Base-by-base conservation (phyloP, 208 protist genomes). In the Acanthamoeba triangularis region DNA sequence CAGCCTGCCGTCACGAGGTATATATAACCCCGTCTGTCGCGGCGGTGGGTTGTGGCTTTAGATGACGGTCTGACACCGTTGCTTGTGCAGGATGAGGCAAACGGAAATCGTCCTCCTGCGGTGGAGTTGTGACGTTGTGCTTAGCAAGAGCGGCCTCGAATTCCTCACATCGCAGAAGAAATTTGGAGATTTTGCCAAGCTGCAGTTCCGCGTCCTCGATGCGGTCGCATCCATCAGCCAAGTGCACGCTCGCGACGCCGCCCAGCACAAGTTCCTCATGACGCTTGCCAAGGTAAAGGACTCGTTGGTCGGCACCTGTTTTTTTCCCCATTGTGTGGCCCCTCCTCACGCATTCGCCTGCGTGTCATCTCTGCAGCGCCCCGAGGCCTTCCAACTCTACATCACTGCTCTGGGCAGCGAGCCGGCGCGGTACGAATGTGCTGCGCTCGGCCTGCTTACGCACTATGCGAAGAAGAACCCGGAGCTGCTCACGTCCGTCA, bases 91-190 rank as follows among this genome's bases (percentile, higher is more conserved):
- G 80, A 88, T 88, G 80, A 56, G 80, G 47, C 80, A 65, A 30
- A 88, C 52, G 16, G 80, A 94, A 54, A 94, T 94, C 41, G 88
- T 78, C 1, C 65, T 80, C 41, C 69, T 94, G 56, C 88, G 88
- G 61, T 94, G 88, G 88, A 94, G 88, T 41, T 94, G 88, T 49
- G 88, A 94, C 69, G 88, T 94, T 16, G 63, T 80, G 69, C 63
- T 94, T 41, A 80, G 88, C 88, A 13, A 94, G 65, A 49, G 30
- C 18, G 88, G 65, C 37, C 52, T 94, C 69, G 88, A 94, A 41
- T 94, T 94, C 69, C 69, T 94, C 44, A 94, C 88, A 78, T 72
- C 88, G 44, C 88, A 94, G 88, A 94, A 94, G 88, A 94, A 94
- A 41, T 94, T 94, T 94, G 88, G 88, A 35, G 88, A 94, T 78